Conservation (phyloP, 768 basidiomycete genomes). For the Leccinum rimulosum region DNA sequence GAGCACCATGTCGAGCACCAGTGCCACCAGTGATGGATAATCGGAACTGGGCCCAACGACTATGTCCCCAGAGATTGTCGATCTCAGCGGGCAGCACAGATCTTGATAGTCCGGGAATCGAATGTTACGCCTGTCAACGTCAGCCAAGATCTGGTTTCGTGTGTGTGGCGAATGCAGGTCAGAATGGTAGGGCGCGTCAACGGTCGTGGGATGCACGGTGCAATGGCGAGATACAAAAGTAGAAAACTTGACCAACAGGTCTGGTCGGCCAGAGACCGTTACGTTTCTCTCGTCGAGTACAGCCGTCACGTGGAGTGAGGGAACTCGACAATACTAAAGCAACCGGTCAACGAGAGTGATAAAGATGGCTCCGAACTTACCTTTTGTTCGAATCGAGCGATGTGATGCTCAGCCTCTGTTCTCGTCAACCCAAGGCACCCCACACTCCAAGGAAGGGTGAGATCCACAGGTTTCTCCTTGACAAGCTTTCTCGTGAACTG, state of each 20-base stretch:
- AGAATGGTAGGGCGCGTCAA: constrained; percentile 57
- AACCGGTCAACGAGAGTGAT: neutral
- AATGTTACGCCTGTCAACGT: constrained; percentile 44
- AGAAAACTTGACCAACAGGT: constrained; percentile 44
- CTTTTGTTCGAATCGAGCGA: constrained; percentile 23
- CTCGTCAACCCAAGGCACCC: constrained; percentile 37
- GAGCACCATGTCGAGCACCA: constrained; percentile 42
- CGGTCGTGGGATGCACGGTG: constrained; percentile 40
- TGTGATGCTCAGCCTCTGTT: constrained; percentile 23
- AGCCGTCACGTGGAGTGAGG: constrained; percentile 47
- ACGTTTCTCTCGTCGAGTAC: constrained; percentile 45
- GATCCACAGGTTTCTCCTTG: constrained; percentile 20
- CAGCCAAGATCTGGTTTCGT: constrained; percentile 42
- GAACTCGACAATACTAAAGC: constrained; percentile 14
- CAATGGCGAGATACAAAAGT: constrained; percentile 34
- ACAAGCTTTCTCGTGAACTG: constrained; percentile 29
- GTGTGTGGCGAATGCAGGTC: constrained; percentile 21
- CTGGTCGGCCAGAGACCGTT: constrained; percentile 59
- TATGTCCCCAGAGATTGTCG: constrained; percentile 42
- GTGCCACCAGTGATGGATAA: constrained; percentile 35
- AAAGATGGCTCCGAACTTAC: constrained; percentile 4
- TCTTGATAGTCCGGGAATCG: constrained; percentile 48
- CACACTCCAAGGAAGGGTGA: constrained; percentile 43
- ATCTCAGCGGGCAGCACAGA: constrained; percentile 47
- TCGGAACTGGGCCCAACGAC: constrained; percentile 22